Base-by-base conservation (phyloP, 1,284 basidiomycete species). In the Trichosporon sp. region DNA sequence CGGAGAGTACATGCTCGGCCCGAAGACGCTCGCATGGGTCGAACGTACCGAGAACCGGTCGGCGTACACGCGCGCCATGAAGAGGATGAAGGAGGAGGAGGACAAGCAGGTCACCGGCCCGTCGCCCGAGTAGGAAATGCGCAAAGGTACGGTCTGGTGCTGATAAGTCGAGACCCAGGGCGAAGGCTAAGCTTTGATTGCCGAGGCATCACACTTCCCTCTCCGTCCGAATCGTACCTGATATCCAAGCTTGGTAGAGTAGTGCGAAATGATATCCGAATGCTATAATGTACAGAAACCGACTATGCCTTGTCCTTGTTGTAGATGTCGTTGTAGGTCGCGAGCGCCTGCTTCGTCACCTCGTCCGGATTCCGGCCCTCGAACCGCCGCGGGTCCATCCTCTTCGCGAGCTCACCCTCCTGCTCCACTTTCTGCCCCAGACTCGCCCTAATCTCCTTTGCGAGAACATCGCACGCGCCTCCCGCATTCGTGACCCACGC, bases 371-470 rank as follows among this genome's bases (percentile, higher is more conserved):
- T 37, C 38, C 56, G 31, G 26, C 71, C 72, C 10, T 63, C 69
- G 73, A 77, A 88, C 80, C 73, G 67, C 31, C 68, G 69, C 7
- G 78, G 78, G 40, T 76, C 74, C 7, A 79, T 19, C 4, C 71
- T 75, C 10, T 32, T 31, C 19, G 72, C 68, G 38, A 79, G 40
- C 35, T 65, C 70, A 6, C 1, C 8, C 46, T 69, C 56, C 8
- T 26, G 65, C 38, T 4, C 11, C 1, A 48, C 64, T 12, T 37
- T 10, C 48, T 65, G 67, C 14, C 73, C 73, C 8, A 70, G 4
- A 4, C 68, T 69, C 31, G 64, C 48, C 3, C 74, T 38, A 16
- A 79, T 65, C 67, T 69, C 38, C 19, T 71, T 69, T 0, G 77
- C 77, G 16, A 78, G 70, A n/a, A 79, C 51, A 0, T 68, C 70